A percentile compares a stretch with the other conserved stretches of the same genome.
phyloP scores from a whole-genome alignment of 768 basidiomycete species.

The Termitomyces sp. region DNA sequence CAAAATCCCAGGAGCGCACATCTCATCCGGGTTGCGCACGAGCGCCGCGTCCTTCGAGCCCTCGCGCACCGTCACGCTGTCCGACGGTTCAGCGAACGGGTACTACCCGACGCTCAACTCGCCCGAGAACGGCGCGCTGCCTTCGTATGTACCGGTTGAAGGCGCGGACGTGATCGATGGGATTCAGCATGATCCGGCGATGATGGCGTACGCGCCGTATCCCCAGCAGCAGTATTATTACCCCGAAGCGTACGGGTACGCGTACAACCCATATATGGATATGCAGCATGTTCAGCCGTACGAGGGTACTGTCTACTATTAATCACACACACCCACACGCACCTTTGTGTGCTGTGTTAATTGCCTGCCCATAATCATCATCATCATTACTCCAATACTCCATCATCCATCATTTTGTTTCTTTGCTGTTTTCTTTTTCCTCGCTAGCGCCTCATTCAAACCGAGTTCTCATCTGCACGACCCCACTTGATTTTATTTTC shows the following conservation, averaged over 20 bases:
- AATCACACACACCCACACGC: slow-evolving; percentile 21
- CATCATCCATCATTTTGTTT: slow-evolving; percentile 15
- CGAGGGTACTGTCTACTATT: slow-evolving; percentile 66
- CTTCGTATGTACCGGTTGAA: slow-evolving; percentile 33
- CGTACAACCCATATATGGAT: slow-evolving; percentile 58
- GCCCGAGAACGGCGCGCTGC: slow-evolving; percentile 12
- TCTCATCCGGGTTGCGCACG: slow-evolving; percentile 45
- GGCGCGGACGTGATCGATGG: slow-evolving; percentile 23
- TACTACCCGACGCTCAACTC: slow-evolving; percentile 18
- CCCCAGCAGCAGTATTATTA: slow-evolving; percentile 67
- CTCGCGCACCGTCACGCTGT: slow-evolving; percentile 23
- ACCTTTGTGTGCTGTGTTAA: neutral
- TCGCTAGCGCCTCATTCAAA: slow-evolving; percentile 3
- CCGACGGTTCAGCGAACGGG: slow-evolving; percentile 20
- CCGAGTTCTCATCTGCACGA: slow-evolving; percentile 9
- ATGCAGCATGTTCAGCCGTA: slow-evolving; percentile 64
- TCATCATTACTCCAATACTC: neutral
- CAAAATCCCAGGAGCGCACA: slow-evolving; percentile 27
- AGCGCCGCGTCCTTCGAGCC: slow-evolving; percentile 53
- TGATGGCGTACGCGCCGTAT: slow-evolving; percentile 62
- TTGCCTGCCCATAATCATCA: neutral
- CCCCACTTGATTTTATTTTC: neutral
- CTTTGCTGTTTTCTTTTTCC: slow-evolving; percentile 7
- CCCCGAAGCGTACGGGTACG: slow-evolving; percentile 65
- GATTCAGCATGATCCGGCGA: slow-evolving; percentile 23